Conservation (phyloP, 257 asterid species). For the Solanum virginianum region DNA sequence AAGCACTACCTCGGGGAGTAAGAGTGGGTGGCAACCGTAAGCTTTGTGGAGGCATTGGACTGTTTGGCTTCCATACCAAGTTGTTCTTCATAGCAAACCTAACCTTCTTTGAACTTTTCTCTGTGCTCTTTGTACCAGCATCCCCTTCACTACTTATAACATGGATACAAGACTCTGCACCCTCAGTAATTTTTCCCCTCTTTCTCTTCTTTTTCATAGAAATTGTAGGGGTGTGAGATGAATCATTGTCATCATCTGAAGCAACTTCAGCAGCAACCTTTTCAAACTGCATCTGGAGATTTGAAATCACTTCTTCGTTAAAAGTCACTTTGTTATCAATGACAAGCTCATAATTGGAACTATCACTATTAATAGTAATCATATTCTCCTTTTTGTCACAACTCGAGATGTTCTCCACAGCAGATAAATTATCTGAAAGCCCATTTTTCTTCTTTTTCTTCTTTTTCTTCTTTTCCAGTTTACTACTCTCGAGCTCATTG, state of each 20-base stretch:
- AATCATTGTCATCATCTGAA: slow-evolving; percentile 17
- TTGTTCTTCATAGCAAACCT: slow-evolving; percentile 82
- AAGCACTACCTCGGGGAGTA: slow-evolving; percentile 93
- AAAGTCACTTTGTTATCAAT: slow-evolving; percentile 17
- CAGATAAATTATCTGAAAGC: slow-evolving; percentile 2
- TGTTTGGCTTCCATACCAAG: slow-evolving; percentile 83
- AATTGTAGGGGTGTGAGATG: slow-evolving; percentile 17
- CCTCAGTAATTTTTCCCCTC: slow-evolving; percentile 24
- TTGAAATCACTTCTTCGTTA: slow-evolving; percentile 49
- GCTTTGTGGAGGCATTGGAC: slow-evolving; percentile 88
- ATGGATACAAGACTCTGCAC: neutral
- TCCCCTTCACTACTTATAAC: slow-evolving; percentile 16
- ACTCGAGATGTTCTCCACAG: neutral
- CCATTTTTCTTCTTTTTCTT: slow-evolving; percentile 14
- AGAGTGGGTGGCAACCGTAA: slow-evolving; percentile 83
- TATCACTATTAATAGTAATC: slow-evolving; percentile 3
- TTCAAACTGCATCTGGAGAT: slow-evolving; percentile 84
- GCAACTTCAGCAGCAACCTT: slow-evolving; percentile 63
- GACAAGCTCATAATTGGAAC: slow-evolving; percentile 13
- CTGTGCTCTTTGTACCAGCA: slow-evolving; percentile 33
- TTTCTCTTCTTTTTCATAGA: slow-evolving; percentile 44
- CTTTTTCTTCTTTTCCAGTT: slow-evolving; percentile 17
- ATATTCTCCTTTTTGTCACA: slow-evolving; percentile 3
- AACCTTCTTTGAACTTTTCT: slow-evolving; percentile 72
- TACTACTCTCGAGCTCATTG: slow-evolving; percentile 2